Conservation (phyloP, 2,329 filamentous ascomycete species). For the Nectriaceae sp. region DNA sequence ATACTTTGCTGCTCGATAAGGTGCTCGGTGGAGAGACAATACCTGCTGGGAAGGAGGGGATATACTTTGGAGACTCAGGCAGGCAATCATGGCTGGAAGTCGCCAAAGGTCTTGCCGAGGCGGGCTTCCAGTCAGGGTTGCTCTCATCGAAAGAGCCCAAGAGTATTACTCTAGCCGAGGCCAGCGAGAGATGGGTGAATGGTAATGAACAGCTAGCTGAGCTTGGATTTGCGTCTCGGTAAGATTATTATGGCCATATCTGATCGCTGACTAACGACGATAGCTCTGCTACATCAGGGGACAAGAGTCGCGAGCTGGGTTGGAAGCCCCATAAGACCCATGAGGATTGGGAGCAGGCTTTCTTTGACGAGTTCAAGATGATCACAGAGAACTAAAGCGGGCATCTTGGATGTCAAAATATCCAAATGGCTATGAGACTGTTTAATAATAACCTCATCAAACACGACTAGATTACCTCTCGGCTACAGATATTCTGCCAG, state of each 20-base stretch:
- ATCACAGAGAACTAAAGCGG: too few relatives aligned
- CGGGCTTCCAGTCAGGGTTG: background rate
- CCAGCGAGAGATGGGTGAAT: background rate
- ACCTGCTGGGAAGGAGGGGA: background rate
- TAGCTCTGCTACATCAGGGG: background rate
- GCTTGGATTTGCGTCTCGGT: background rate
- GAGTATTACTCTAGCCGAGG: background rate
- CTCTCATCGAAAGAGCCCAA: background rate
- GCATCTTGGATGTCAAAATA: too few relatives aligned
- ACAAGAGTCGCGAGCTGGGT: background rate
- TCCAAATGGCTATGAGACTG: too few relatives aligned
- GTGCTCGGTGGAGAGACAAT: background rate
- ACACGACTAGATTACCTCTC: too few relatives aligned
- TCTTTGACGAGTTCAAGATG: background rate
- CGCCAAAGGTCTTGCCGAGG: background rate
- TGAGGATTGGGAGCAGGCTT: background rate
- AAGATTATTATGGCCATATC: too few relatives aligned
- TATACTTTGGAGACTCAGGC: background rate
- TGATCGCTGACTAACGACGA: too few relatives aligned
- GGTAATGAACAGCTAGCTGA: background rate
- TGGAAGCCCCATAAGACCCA: background rate
- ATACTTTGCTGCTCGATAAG: slow-evolving; percentile 33
- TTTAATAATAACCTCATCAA: too few relatives aligned
- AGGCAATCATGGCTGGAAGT: background rate
- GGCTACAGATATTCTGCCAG: too few relatives aligned